Base-by-base conservation (phyloP, 345 rosid genomes). In the Eucalyptus tenuipes region DNA sequence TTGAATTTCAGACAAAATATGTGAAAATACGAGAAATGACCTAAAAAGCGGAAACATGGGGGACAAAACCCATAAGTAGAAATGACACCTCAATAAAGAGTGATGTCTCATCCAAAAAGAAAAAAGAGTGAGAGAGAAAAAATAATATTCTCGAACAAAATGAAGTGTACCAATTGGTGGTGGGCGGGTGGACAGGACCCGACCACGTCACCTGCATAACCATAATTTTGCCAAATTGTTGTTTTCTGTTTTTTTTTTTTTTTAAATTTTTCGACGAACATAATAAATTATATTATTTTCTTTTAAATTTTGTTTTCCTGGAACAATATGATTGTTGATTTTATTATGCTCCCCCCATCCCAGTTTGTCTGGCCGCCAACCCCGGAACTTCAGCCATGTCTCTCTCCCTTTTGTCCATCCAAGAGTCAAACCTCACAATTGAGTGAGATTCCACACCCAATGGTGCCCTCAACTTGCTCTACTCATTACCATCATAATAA, bases 151-250 rank as follows among this genome's bases (percentile, higher is more conserved):
- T 45, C 85, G 6, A 13, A 61, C 81, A 45, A 18, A 66, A 87
- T 87, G 49, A n/a, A 40, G 88, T 66, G 84, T n/a, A n/a, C 55
- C 37, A 55, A 49, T 37, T 50, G 85, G 15, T 4, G 47, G 79
- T 45, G 20, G 81, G 88, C 29, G 27, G 66, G 91, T 55, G 88
- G 91, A 89, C 91, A 90, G 29, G 42, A 88, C 89, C 90, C 89
- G 50, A 59, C 88, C 90, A 79, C 85, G 87, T 87, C 91, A 71
- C 45, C 87, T 42, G 85, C 86, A 5, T 71, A 71, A 71, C 82
- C 37, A 37, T 71, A 71, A 37, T 40, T 20, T 20, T 40, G 8
- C 9, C 82, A 10, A 40, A 20, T 20, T 40, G 27, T 1, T 40
- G 27, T 75, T 10, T 18, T 5, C 7, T 6, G 5, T 33, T 33